phyloP scores from a whole-genome alignment of 768 basidiomycete species.

The Lentinula detonsa region DNA sequence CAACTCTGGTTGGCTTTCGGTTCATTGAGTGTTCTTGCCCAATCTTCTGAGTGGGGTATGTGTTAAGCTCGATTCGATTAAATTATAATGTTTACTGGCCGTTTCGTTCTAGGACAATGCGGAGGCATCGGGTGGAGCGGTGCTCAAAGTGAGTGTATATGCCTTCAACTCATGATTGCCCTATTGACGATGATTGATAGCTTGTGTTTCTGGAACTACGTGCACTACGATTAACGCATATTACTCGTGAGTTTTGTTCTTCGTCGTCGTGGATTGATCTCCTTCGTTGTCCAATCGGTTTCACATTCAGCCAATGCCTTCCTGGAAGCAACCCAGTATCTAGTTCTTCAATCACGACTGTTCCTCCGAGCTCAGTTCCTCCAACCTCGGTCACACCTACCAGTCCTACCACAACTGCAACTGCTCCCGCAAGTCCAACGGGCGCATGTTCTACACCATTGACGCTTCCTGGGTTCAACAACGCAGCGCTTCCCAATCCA shows the following conservation, averaged over 20 bases:
- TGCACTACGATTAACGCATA: constrained; percentile 26
- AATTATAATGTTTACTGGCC: not conserved
- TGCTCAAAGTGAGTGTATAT: not conserved
- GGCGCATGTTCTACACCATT: constrained; percentile 9
- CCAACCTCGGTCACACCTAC: not conserved
- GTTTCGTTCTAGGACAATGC: constrained; percentile 7
- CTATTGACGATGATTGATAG: constrained; percentile 12
- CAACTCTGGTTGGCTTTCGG: not conserved
- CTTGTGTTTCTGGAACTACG: constrained; percentile 25
- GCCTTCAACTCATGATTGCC: not conserved
- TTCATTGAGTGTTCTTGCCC: not conserved
- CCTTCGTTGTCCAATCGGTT: not conserved
- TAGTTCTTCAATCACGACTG: constrained; percentile 9
- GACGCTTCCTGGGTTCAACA: constrained; percentile 25
- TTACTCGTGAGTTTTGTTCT: constrained; percentile 14
- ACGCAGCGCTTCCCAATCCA: constrained; percentile 44
- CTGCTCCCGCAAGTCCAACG: not conserved
- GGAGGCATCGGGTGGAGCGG: constrained; percentile 32
- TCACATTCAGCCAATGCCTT: constrained; percentile 21
- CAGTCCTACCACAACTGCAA: not conserved
- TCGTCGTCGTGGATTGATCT: not conserved
- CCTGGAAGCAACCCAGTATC: constrained; percentile 18
- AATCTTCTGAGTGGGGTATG: constrained; percentile 2
- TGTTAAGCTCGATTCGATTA: not conserved
- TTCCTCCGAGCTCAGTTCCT: not conserved